Evolutionary conservation across 805 yeast genomes (phyloP), one percentile per base, ranked within the genome.

Genomic region (Saccharomycopsis sp.): DNA sequence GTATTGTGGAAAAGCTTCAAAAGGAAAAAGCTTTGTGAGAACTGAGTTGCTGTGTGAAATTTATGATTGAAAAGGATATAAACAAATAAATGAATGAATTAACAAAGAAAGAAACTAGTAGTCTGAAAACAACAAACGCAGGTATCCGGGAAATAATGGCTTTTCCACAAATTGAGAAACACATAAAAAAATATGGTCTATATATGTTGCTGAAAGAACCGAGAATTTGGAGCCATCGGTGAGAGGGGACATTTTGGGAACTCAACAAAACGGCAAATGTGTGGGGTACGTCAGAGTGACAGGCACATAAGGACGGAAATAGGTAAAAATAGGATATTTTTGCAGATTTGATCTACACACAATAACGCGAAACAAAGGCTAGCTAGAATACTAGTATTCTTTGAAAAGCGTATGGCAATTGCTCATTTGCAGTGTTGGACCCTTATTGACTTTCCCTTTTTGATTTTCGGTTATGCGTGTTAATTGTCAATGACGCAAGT

Each of bases 1-100:
- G 20, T 15, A 29, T 56, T 15, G 50, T 58, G 7, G 55, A 54
- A 44, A 44, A 18, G 16, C 8, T 44, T 18, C 8, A 12, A 29
- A 29, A 29, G 37, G 37, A 29, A 7, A 29, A 29, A 29, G n/a
- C n/a, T n/a, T n/a, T n/a, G n/a, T n/a, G n/a, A n/a, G n/a, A n/a
- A n/a, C n/a, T n/a, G n/a, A n/a, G n/a, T n/a, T n/a, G n/a, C n/a
- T n/a, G n/a, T n/a, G n/a, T n/a, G n/a, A n/a, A n/a, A n/a, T n/a
- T n/a, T n/a, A n/a, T 29, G 12, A 29, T 29, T 12, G 12, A 29
- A 29, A 29, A 29, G 12, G 5, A 29, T 7, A 29, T 12, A 29
- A 29, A 29, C 37, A 29, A 29, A 29, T 7, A 29, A 7, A 29
- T 29, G 37, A 29, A n/a, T n/a, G n/a, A n/a, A n/a, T n/a, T n/a